Percentiles rank a stretch among this genome's conserved stretches.
These are phyloP conservation scores for Elsinoe batatas DNA, from an alignment of 2,329 filamentous ascomycete species.

Conservation along the genomic window DNA sequence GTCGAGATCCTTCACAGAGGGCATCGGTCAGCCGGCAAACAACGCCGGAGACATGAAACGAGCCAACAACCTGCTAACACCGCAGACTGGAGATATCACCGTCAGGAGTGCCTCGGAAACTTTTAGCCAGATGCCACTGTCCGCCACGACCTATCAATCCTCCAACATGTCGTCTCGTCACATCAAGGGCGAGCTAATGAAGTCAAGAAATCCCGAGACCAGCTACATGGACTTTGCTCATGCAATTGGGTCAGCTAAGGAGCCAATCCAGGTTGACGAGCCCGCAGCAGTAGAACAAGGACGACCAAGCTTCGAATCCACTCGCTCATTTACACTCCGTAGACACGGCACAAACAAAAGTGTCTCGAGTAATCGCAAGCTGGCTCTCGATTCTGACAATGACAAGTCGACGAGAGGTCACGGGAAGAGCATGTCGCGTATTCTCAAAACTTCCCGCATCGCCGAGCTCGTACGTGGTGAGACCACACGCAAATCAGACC, in stretches of 20 bases:
- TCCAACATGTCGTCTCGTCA: not conserved
- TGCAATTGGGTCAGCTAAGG: not conserved
- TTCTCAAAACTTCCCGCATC: conserved; percentile 61
- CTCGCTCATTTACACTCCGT: not conserved
- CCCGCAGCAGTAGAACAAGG: not conserved
- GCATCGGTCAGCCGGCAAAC: not conserved
- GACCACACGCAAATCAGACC: conserved; percentile 51
- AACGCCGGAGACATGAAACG: not conserved
- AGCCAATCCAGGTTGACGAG: not conserved
- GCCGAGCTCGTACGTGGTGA: conserved; percentile 62
- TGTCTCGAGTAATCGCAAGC: not conserved
- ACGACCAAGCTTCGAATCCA: not conserved
- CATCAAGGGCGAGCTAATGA: not conserved
- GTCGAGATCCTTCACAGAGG: conserved; percentile 4
- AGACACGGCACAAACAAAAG: not conserved
- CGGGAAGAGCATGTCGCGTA: conserved; percentile 33
- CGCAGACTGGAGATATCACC: not conserved
- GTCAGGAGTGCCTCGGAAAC: not conserved
- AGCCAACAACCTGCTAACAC: not conserved
- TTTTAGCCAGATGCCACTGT: not conserved
- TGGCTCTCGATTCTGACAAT: not conserved
- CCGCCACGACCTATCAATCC: not conserved
- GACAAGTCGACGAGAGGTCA: not conserved
- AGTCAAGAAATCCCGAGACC: not conserved
- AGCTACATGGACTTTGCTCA: conserved; percentile 5